These are phyloP conservation scores for Vaccinium vitisidaea DNA, from an alignment of 148 eudicot genomes.

Conservation along the genomic window DNA sequence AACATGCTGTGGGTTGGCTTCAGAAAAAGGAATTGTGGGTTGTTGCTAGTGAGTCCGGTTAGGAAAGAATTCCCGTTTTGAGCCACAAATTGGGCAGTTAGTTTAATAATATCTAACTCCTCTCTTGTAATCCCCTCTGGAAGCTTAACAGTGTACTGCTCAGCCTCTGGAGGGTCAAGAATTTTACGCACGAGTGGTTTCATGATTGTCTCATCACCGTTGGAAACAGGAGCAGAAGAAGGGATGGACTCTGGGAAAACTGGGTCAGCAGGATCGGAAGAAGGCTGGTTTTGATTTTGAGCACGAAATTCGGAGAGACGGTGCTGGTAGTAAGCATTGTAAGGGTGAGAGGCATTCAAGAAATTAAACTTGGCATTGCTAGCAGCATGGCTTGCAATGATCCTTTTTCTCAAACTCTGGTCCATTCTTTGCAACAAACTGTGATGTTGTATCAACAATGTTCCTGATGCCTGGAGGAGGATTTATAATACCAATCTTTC, in stretches of 20 bases:
- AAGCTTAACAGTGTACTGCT: slow-evolving; percentile 58
- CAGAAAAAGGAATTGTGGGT: slow-evolving; percentile 56
- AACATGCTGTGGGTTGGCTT: slow-evolving; percentile 75
- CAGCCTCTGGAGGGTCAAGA: slow-evolving; percentile 62
- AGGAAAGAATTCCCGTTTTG: slow-evolving; percentile 56
- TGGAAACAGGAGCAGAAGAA: slow-evolving; percentile 26
- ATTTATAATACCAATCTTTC: slow-evolving; percentile 52
- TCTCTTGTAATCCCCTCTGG: slow-evolving; percentile 66
- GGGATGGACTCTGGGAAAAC: slow-evolving; percentile 25
- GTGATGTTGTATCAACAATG: slow-evolving; percentile 59
- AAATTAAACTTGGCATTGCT: slow-evolving; percentile 55
- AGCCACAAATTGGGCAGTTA: slow-evolving; percentile 67
- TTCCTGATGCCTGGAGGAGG: slow-evolving; percentile 64
- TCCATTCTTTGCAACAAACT: slow-evolving; percentile 58
- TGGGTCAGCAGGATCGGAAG: slow-evolving; percentile 29
- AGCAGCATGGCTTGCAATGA: slow-evolving; percentile 50
- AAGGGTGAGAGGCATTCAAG: slow-evolving; percentile 53
- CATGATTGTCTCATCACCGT: slow-evolving; percentile 25
- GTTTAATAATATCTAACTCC: slow-evolving; percentile 60
- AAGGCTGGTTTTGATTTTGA: slow-evolving; percentile 38
- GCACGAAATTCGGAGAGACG: slow-evolving; percentile 51
- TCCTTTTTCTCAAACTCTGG: slow-evolving; percentile 67
- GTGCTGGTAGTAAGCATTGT: slow-evolving; percentile 62
- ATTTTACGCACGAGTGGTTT: slow-evolving; percentile 52
- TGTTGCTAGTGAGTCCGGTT: slow-evolving; percentile 51